Conservation (phyloP, 805 yeast species). For the Wickerhamiella kurtzmanii region DNA sequence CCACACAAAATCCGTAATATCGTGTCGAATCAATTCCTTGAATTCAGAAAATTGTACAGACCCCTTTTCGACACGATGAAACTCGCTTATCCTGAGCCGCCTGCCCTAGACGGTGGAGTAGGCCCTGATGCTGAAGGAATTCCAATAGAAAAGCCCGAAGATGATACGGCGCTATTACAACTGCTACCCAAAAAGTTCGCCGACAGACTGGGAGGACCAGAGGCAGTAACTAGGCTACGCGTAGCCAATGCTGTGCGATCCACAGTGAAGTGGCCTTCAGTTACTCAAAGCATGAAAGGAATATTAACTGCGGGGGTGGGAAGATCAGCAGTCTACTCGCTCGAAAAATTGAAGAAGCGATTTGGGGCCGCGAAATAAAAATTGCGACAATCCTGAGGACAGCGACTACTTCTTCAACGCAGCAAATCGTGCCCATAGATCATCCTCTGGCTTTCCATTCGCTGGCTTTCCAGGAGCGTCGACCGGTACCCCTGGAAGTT, state of each 20-base stretch:
- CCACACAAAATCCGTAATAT: conserved; percentile 80
- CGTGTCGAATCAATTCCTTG: conserved; percentile 57
- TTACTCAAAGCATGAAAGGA: conserved; percentile 70
- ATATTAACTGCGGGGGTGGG: conserved; percentile 65
- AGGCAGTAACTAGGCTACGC: conserved; percentile 9
- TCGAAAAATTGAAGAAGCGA: conserved; percentile 19
- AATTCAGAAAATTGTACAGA: conserved; percentile 59
- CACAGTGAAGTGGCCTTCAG: conserved; percentile 57
- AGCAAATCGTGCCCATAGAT: conserved; percentile 20
- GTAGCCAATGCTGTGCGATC: conserved; percentile 33
- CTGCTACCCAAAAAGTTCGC: conserved; percentile 40
- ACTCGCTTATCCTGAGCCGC: conserved; percentile 20
- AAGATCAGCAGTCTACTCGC: conserved; percentile 13
- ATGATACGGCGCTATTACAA: conserved; percentile 30
- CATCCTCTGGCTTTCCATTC: conserved; percentile 8
- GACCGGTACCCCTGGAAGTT: too few relatives aligned
- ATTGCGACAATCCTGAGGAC: background rate
- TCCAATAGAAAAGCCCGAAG: conserved; percentile 23
- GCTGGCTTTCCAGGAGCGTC: background rate
- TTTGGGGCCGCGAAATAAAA: conserved; percentile 2
- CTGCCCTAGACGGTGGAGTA: conserved; percentile 6
- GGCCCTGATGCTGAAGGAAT: conserved; percentile 20
- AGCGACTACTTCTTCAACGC: conserved; percentile 13
- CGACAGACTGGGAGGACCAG: conserved; percentile 25
- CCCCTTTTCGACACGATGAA: conserved; percentile 42